phyloP scores from a whole-genome alignment of 768 basidiomycete species.

The Tulasnella sp. region DNA sequence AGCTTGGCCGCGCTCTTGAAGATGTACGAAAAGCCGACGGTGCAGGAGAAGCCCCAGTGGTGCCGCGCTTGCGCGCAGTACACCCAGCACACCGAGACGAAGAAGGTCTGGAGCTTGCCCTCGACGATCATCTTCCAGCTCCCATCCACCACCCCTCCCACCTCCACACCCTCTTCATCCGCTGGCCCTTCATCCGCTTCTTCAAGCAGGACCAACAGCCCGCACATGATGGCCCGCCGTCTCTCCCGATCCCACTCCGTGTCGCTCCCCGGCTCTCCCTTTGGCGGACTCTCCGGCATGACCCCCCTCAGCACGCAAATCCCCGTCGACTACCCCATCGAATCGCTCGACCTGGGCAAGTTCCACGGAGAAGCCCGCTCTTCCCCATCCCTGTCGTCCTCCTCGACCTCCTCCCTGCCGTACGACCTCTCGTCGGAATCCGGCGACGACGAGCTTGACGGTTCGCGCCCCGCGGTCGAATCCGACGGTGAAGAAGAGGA shows the following conservation, averaged over 20 bases:
- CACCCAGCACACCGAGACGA: not conserved
- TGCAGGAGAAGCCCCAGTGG: not conserved
- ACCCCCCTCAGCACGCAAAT: not conserved
- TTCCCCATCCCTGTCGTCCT: constrained; percentile 9
- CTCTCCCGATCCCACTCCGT: not conserved
- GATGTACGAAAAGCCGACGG: constrained; percentile 4
- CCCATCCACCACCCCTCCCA: not conserved
- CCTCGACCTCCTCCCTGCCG: not conserved
- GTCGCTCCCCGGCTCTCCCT: not conserved
- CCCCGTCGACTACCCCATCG: constrained; percentile 15
- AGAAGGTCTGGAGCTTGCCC: constrained; percentile 25
- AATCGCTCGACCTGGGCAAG: constrained; percentile 9
- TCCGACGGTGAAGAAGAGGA: not conserved
- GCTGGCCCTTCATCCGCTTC: not conserved
- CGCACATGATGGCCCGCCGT: not conserved
- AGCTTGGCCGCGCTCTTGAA: constrained; percentile 4
- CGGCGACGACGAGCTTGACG: constrained; percentile 8
- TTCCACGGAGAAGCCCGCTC: constrained; percentile 15
- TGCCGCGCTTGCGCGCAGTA: not conserved
- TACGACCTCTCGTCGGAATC: constrained; percentile 12
- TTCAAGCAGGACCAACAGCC: not conserved
- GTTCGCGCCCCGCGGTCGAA: not conserved
- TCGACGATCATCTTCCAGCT: constrained; percentile 24
- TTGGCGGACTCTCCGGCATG: not conserved
- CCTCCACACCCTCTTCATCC: not conserved